Percentiles rank a stretch among this genome's conserved stretches.
phyloP scores from a whole-genome alignment of 1,139 yeast species.

The Kluyveromyces marxianus region DNA sequence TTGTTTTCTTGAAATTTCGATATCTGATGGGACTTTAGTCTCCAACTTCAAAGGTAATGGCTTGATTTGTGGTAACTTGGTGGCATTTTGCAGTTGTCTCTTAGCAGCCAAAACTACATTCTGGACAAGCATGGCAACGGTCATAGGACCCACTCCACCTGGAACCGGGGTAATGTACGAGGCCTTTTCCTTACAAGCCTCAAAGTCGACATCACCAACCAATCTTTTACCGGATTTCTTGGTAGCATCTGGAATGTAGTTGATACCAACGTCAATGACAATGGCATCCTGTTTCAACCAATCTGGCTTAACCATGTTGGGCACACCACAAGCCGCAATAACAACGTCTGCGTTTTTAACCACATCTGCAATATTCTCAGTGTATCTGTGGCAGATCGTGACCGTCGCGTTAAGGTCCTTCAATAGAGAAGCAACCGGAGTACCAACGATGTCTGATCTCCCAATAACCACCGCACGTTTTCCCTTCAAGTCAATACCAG shows the following conservation, averaged over 20 bases:
- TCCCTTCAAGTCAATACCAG: conserved; percentile 53
- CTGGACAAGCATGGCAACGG: conserved; percentile 72
- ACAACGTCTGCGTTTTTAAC: conserved; percentile 63
- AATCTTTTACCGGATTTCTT: conserved; percentile 59
- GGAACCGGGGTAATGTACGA: conserved; percentile 73
- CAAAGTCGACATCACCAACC: conserved; percentile 74
- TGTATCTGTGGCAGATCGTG: conserved; percentile 60
- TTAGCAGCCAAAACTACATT: conserved; percentile 64
- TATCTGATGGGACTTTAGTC: conserved; percentile 68
- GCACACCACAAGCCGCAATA: conserved; percentile 69
- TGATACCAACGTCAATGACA: conserved; percentile 75
- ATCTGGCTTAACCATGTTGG: conserved; percentile 63
- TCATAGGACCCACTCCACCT: conserved; percentile 89
- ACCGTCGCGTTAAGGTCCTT: conserved; percentile 71
- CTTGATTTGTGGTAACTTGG: conserved; percentile 44
- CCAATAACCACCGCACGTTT: conserved; percentile 74
- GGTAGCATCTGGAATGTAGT: conserved; percentile 55
- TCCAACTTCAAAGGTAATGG: conserved; percentile 45
- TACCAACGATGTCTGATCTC: conserved; percentile 77
- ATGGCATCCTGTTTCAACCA: conserved; percentile 65
- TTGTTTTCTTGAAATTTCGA: conserved; percentile 67
- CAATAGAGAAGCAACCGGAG: conserved; percentile 67
- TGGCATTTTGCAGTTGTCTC: conserved; percentile 36
- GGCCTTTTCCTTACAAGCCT: conserved; percentile 47
- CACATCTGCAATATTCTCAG: conserved; percentile 43